Base-by-base conservation (phyloP, 345 rosid species). In the Eucalyptus cloeziana region DNA sequence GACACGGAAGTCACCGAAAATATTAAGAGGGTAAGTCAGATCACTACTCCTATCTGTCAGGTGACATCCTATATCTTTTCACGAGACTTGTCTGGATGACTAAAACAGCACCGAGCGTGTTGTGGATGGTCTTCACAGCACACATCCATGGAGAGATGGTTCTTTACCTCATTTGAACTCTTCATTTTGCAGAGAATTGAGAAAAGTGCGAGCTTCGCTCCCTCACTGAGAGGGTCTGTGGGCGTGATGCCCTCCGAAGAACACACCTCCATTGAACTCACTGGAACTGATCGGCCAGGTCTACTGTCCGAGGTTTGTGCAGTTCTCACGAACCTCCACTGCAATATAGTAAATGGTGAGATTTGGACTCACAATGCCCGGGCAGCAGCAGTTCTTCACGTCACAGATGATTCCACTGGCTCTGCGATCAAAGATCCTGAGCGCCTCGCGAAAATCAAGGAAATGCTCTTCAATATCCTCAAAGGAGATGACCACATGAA, bases 1-100 rank as follows among this genome's bases (percentile, higher is more conserved):
- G 98, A 97, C 79, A 92, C 92, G 91, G 95, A 93, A 85, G 92
- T 89, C 88, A 91, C 93, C 40, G 92, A 94, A 76, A 93, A 88
- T 80, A 89, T 92, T 71, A 87, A 91, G 88, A 90, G 89, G 87
- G 95, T 93, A 91, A 90, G 91, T 31, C 56, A 83, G 31, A 43
- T 87, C 71, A 7, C 54, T 40, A 51, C 88, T 88, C 33, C 56
- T 30, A 27, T 60, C 24, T 24, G 49, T n/a, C 33, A 87, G 27
- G 17, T 62, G 43, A 33, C 79, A 87, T 47, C 86, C 86, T 13
- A 19, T 49, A 13, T 31, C 56, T n/a, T 86, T 86, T 86, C 33
- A 10, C 45, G 14, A 37, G 83, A 37, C 80, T 62, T n/a, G 50
- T 33, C 45, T 43, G 4, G 17, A 37, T 33, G 7, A 40, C 69